Evolutionary conservation across 2,329 filamentous ascomycete species (phyloP).

Genomic region (Colletotrichum phormii): DNA sequence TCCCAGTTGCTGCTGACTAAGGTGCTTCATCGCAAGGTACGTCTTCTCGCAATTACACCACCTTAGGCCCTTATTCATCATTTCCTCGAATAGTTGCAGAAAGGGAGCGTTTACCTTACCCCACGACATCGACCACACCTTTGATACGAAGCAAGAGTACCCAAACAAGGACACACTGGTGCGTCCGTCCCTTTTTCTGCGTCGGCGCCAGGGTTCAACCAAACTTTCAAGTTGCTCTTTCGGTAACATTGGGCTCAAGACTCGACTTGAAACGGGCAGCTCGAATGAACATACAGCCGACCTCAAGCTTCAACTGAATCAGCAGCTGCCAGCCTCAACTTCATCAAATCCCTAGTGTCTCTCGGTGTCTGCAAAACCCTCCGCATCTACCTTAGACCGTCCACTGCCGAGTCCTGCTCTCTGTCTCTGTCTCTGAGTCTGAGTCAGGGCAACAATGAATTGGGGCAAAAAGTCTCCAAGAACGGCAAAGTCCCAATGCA

Average conservation of each 20-base stretch:
- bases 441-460: background rate
- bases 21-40: background rate
- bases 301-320: background rate
- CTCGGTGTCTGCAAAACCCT: background rate
- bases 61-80: too few relatives aligned
- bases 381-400: background rate
- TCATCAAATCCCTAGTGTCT: background rate
- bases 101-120: background rate
- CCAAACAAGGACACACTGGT: too few relatives aligned
- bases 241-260: background rate
- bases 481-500: background rate
- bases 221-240: background rate
- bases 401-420: background rate
- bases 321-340: background rate
- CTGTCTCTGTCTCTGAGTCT: background rate
- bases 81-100: background rate
- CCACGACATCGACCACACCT: background rate
- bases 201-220: background rate
- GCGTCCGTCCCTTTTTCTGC: background rate
- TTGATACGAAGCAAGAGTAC: background rate
- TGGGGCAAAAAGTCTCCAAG: background rate
- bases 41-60: background rate
- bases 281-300: background rate
- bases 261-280: background rate
- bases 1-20: background rate